A percentile compares a stretch with the other conserved stretches of the same genome.
phyloP scores from a whole-genome alignment of 2,329 filamentous ascomycete genomes.

The Hymenoscyphus scutula region DNA sequence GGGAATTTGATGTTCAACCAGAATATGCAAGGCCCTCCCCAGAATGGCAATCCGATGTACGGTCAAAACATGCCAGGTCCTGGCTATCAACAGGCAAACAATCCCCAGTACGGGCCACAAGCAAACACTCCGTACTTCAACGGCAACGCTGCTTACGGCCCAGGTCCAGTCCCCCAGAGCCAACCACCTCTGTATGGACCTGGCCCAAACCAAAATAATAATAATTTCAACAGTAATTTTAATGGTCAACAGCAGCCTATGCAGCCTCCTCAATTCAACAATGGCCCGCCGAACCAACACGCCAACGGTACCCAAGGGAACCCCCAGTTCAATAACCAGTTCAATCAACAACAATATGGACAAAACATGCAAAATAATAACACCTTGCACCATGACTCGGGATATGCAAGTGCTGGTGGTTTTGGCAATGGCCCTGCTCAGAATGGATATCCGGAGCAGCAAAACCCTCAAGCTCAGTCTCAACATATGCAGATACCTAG shows the following conservation, averaged over 20 bases:
- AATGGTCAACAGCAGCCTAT: constrained; percentile 5
- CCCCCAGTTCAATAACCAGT: constrained; percentile 4
- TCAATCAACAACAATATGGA: constrained; percentile 10
- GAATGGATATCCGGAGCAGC: constrained; percentile 16
- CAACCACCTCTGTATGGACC: constrained; percentile 19
- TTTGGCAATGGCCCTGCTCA: constrained; percentile 27
- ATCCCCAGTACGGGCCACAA: constrained; percentile 8
- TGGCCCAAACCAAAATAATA: constrained; percentile 14
- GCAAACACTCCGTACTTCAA: constrained; percentile 6
- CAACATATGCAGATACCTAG: constrained; percentile 4
- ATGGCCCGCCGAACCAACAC: constrained; percentile 2
- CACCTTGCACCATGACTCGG: constrained; percentile 32
- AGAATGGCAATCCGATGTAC: neutral
- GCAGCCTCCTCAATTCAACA: constrained; percentile 7
- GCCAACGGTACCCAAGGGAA: constrained; percentile 6
- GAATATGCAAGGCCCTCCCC: neutral
- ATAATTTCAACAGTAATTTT: constrained; percentile 3
- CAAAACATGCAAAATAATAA: constrained; percentile 1
- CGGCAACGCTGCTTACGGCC: constrained; percentile 12
- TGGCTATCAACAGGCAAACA: neutral
- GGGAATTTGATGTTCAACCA: neutral
- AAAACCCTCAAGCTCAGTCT: constrained; percentile 12
- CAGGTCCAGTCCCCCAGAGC: constrained; percentile 12
- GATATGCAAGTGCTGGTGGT: constrained; percentile 31
- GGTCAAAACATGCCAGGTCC: neutral